Evolutionary conservation across 1,284 basidiomycete genomes (phyloP).

Genomic region (Bondarzewia mesenterica): DNA sequence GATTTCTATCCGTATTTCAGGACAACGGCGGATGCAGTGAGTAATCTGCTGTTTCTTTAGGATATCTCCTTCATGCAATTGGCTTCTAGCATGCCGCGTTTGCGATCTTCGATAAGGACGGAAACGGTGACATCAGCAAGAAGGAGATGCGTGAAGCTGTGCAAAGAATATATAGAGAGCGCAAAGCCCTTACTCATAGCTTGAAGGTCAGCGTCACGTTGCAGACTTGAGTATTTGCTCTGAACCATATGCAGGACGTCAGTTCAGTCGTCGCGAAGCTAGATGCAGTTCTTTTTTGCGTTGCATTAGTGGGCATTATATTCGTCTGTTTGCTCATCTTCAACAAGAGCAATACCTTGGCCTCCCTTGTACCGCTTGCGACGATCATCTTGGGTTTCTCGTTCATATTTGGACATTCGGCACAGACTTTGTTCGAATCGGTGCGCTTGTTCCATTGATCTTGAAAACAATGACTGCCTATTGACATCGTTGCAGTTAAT

Average conservation of each 20-base stretch:
- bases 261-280: constrained; percentile 68
- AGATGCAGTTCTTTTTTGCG: constrained; percentile 61
- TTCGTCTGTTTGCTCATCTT: constrained; percentile 79
- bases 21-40: constrained; percentile 60
- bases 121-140: constrained; percentile 76
- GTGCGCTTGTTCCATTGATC: constrained; percentile 27
- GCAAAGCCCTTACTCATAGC: constrained; percentile 64
- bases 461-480: not conserved
- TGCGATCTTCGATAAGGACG: constrained; percentile 73
- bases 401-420: constrained; percentile 79
- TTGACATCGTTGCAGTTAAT: constrained; percentile 39
- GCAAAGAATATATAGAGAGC: constrained; percentile 74
- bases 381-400: constrained; percentile 77
- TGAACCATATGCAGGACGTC: constrained; percentile 40
- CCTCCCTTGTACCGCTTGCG: constrained; percentile 76
- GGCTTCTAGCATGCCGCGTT: constrained; percentile 59
- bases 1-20: constrained; percentile 78
- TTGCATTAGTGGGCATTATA: constrained; percentile 53
- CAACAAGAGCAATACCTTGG: constrained; percentile 58
- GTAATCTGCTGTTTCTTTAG: constrained; percentile 16
- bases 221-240: not conserved
- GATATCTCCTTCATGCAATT: not conserved
- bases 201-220: constrained; percentile 43
- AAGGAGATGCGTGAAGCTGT: constrained; percentile 82
- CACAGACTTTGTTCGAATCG: constrained; percentile 76